Base-by-base conservation (phyloP, 2,329 filamentous ascomycete genomes). In the Calonectria henricotiae region DNA sequence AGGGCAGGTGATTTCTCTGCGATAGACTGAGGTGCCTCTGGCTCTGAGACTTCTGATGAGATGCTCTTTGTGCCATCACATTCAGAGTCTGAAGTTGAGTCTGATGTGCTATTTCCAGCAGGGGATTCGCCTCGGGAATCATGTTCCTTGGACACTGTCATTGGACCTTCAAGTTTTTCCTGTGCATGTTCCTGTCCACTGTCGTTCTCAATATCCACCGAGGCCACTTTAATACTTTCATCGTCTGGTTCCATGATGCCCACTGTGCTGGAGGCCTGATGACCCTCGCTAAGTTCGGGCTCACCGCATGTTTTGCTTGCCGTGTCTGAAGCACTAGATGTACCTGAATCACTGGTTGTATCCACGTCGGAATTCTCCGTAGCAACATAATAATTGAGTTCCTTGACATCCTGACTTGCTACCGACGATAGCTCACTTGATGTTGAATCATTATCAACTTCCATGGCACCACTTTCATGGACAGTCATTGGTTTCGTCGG, bases 341-440 rank as follows among this genome's bases (percentile, higher is more conserved):
- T 43, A n/a, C 62, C 39, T 15, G 67, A 60, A 39, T 60, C 51
- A 17, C 49, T 65, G 13, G 58, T 47, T 9, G 23, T 67, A 13
- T 51, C 43, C n/a, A 39, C 30, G 8, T 67, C 62, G 12, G 23
- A 9, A 7, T 20, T 15, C 9, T 62, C 58, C 15, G 35, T 23
- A 3, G 46, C 12, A 13, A 47, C 37, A 43, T 70, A 32, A 43
- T 71, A 32, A 1, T 68, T 47, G 7, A 71, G 72, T 11, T 63
- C 70, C n/a, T 20, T 30, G 39, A 71, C 67, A 3, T 74, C 62
- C 12, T 71, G 58, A 20, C 72, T 74, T 13, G 51, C 55, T n/a
- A 75, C 58, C 4, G 74, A 75, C 20, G 74, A 72, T 15, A 76
- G 44, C 17, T 68, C 71, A 46, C 75, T 76, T 5, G 74, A 70